Percentiles rank a stretch among this genome's conserved stretches.
Conservation (phyloP, 163 green algal genomes). For the Prototheca cutis region DNA sequence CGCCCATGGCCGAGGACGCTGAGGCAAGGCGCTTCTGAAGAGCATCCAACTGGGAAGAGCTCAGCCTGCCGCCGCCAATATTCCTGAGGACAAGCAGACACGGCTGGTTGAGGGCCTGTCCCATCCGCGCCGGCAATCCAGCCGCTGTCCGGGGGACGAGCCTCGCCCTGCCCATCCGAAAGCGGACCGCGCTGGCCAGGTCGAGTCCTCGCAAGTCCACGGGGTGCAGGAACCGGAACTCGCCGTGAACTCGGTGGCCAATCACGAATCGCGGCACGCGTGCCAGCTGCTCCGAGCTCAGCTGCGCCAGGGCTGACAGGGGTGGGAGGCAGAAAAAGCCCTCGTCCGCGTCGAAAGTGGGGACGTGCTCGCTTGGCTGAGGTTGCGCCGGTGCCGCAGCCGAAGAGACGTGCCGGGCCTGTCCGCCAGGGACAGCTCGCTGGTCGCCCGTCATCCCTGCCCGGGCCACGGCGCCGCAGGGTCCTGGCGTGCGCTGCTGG, state of each 20-base stretch:
- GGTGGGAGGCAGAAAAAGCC: slow-evolving; percentile 1
- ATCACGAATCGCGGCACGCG: slow-evolving; percentile 25
- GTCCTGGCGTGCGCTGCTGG: background rate
- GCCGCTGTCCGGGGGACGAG: background rate
- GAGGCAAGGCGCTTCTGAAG: slow-evolving; percentile 18
- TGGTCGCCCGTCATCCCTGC: background rate
- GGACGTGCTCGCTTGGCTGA: background rate
- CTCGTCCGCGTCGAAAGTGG: background rate
- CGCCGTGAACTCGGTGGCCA: slow-evolving; percentile 15
- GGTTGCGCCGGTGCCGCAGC: background rate
- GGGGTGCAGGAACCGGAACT: slow-evolving; percentile 30
- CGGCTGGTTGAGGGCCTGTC: slow-evolving; percentile 26
- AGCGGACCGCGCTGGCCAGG: slow-evolving; percentile 20
- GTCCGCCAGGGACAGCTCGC: too few species aligned
- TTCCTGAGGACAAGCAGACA: slow-evolving; percentile 25
- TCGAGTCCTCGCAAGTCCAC: slow-evolving; percentile 22
- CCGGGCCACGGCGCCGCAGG: too few species aligned
- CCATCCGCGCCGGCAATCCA: slow-evolving; percentile 1
- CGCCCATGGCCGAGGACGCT: slow-evolving; percentile 12
- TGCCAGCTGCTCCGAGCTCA: background rate
- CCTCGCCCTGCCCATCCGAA: slow-evolving; percentile 12
- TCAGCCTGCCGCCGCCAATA: background rate
- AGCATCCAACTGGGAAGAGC: background rate
- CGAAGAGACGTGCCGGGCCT: background rate
- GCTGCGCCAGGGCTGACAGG: background rate